A percentile compares a stretch with the other conserved stretches of the same genome.
Evolutionary conservation across 169 alveolate species (phyloP).

Genomic region (Theileria equi): DNA sequence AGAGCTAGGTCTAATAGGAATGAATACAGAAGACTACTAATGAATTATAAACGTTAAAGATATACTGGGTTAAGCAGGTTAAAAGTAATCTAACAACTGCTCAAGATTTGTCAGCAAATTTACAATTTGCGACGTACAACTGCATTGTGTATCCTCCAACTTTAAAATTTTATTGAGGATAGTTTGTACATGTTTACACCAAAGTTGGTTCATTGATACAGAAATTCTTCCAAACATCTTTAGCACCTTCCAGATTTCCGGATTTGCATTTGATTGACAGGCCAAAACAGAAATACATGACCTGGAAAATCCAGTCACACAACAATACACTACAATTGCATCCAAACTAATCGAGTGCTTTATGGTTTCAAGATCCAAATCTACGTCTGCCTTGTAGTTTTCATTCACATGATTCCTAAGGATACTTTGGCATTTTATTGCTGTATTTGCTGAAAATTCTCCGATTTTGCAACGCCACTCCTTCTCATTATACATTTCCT

Average conservation of each 20-base stretch:
- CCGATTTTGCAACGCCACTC: too few relatives aligned
- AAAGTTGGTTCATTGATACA: too few relatives aligned
- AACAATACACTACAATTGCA: constrained; percentile 24
- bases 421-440: neutral
- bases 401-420: neutral
- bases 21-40: constrained; percentile 37
- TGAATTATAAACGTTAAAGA: neutral
- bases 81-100: too few relatives aligned
- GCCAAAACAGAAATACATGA: constrained; percentile 10
- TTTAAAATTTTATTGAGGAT: too few relatives aligned
- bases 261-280: too few relatives aligned
- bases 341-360: constrained; percentile 11
- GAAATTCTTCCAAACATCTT: too few relatives aligned
- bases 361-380: neutral
- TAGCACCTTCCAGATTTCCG: too few relatives aligned
- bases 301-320: constrained; percentile 19
- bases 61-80: neutral
- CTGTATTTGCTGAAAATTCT: neutral
- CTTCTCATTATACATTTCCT: too few relatives aligned
- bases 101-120: too few relatives aligned
- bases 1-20: constrained; percentile 38
- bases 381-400: constrained; percentile 11
- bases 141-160: too few relatives aligned
- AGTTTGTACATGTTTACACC: too few relatives aligned
- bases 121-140: too few relatives aligned